These are phyloP conservation scores for Agaricus sinodeliciosus DNA, from an alignment of 768 basidiomycete genomes.

Conservation along the genomic window DNA sequence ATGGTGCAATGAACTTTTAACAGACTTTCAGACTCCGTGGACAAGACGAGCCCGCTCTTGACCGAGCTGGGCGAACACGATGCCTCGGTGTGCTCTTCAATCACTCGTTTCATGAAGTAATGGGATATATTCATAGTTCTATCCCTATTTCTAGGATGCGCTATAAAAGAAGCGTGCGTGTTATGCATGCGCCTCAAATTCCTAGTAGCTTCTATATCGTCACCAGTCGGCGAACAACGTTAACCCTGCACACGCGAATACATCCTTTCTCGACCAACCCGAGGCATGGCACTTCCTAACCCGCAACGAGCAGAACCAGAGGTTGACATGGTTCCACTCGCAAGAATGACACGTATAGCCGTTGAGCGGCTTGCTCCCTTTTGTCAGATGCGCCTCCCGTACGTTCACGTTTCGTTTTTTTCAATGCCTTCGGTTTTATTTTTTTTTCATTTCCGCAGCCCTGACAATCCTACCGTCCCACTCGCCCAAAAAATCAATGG, in stretches of 20 bases:
- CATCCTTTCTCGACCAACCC: neutral
- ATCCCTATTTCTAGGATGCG: neutral
- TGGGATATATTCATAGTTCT: neutral
- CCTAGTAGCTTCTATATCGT: neutral
- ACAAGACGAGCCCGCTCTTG: too few relatives aligned
- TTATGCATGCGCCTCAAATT: neutral
- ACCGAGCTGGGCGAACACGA: conserved; percentile 1
- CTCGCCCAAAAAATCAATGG: conserved; percentile 22
- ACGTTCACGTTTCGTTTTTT: neutral
- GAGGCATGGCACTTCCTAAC: neutral
- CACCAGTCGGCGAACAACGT: neutral
- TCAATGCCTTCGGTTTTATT: too few relatives aligned
- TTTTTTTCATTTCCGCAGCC: neutral
- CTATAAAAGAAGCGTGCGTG: conserved; percentile 1
- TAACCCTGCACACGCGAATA: neutral
- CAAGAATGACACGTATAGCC: conserved; percentile 7
- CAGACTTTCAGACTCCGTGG: too few relatives aligned
- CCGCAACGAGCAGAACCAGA: conserved; percentile 6
- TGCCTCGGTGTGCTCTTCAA: conserved; percentile 1
- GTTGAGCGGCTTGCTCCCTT: conserved; percentile 12
- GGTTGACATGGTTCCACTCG: conserved; percentile 3
- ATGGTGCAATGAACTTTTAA: too few relatives aligned
- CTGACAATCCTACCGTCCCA: neutral
- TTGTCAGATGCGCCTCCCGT: conserved; percentile 11
- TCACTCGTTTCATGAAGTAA: neutral